These are phyloP conservation scores for Prunus mira DNA, from an alignment of 306 rosid genomes.

Conservation along the genomic window DNA sequence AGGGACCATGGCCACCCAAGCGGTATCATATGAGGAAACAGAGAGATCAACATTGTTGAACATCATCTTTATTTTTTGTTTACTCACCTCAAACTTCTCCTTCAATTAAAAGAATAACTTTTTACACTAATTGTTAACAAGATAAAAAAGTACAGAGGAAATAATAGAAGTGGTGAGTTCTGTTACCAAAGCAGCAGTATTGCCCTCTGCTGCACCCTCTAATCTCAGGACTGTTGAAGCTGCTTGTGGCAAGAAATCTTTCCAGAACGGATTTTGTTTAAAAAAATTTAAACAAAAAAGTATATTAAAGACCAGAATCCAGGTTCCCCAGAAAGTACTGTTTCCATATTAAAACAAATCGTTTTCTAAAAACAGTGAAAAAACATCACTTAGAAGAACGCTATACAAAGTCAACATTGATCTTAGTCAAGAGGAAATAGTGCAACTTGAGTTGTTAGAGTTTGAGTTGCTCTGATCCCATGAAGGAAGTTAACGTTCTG, in stretches of 20 bases:
- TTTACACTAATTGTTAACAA: neutral
- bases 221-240: conserved; percentile 12
- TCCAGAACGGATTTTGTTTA: neutral
- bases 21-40: conserved; percentile 78
- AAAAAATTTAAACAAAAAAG: neutral
- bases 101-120: neutral
- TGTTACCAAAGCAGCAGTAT: conserved; percentile 29
- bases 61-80: conserved; percentile 57
- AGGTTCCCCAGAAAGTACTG: neutral
- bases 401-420: too few species aligned
- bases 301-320: neutral
- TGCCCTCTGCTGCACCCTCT: conserved; percentile 17
- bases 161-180: neutral
- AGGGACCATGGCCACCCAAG: conserved; percentile 92
- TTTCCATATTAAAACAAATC: neutral
- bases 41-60: conserved; percentile 69
- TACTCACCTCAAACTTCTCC: conserved; percentile 55
- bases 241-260: conserved; percentile 11
- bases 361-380: too few species aligned
- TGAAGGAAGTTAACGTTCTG: too few species aligned
- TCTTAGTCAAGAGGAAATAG: too few species aligned
- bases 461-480: too few species aligned
- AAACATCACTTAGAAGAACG: too few species aligned
- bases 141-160: neutral
- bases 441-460: too few species aligned